These are phyloP conservation scores for Penicillium janthinellum DNA, from an alignment of 2,329 filamentous ascomycete species.

Conservation along the genomic window DNA sequence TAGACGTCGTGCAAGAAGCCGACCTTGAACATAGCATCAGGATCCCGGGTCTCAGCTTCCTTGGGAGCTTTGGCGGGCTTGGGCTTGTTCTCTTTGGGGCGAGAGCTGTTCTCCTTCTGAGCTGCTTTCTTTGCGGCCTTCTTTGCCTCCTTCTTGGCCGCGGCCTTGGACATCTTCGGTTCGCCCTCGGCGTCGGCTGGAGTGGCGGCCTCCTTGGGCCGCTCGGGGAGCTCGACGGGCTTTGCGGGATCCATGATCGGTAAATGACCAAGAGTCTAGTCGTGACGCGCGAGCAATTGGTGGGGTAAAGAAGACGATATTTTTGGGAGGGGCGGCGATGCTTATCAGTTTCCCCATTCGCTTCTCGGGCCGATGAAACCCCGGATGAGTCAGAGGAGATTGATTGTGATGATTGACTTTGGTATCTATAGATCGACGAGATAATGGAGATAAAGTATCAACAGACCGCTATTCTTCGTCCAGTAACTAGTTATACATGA, in stretches of 20 bases:
- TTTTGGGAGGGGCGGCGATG: slow-evolving; percentile 29
- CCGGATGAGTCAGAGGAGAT: slow-evolving; percentile 28
- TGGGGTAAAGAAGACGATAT: slow-evolving; percentile 14
- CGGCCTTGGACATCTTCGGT: slow-evolving; percentile 49
- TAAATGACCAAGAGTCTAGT: slow-evolving; percentile 8
- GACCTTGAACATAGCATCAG: slow-evolving; percentile 74
- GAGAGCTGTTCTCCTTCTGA: slow-evolving; percentile 4
- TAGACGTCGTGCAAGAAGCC: slow-evolving; percentile 75
- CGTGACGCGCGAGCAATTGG: slow-evolving; percentile 17
- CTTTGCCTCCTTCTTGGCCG: slow-evolving; percentile 32
- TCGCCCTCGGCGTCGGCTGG: slow-evolving; percentile 6
- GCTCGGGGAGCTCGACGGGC: slow-evolving; percentile 28
- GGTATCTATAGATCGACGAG: not conserved
- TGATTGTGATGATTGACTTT: not conserved
- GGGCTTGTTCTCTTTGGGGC: slow-evolving; percentile 48
- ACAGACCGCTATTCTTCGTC: not conserved
- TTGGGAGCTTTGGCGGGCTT: slow-evolving; percentile 39
- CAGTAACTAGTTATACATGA: not conserved
- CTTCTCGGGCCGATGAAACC: slow-evolving; percentile 31
- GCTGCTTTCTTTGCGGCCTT: slow-evolving; percentile 34
- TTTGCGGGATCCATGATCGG: slow-evolving; percentile 29
- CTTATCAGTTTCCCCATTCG: slow-evolving; percentile 31
- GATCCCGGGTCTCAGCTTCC: slow-evolving; percentile 40
- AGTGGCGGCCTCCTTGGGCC: slow-evolving; percentile 23
- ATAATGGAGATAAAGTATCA: not conserved